Percentiles rank a stretch among this genome's conserved stretches.
phyloP scores from a whole-genome alignment of 768 basidiomycete species.

The Heimioporus sp. region DNA sequence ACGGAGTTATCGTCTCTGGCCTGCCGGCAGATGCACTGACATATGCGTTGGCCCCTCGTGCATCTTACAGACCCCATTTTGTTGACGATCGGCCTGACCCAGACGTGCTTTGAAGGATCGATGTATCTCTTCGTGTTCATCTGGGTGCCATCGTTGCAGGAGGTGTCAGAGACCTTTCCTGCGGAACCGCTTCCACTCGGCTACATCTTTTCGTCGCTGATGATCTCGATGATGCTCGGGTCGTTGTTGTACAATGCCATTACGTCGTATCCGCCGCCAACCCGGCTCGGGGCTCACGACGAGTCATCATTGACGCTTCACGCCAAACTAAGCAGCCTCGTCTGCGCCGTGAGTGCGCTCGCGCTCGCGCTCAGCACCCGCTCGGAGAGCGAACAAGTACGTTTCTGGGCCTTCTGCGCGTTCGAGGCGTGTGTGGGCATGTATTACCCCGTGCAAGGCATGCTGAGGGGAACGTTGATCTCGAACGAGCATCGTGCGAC shows the following conservation, averaged over 20 bases:
- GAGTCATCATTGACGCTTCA: conserved; percentile 54
- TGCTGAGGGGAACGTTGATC: conserved; percentile 63
- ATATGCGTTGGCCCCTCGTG: neutral
- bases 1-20: neutral
- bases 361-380: conserved; percentile 51
- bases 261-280: conserved; percentile 31
- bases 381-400: conserved; percentile 42
- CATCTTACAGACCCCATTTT: conserved; percentile 51
- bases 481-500: conserved; percentile 74
- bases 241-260: conserved; percentile 65
- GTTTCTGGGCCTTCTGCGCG: conserved; percentile 72
- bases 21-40: neutral
- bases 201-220: conserved; percentile 78
- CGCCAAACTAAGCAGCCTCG: conserved; percentile 61
- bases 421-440: conserved; percentile 78
- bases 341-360: conserved; percentile 58
- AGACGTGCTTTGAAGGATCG: conserved; percentile 81
- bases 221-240: conserved; percentile 82
- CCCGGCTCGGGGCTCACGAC: conserved; percentile 16
- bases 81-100: conserved; percentile 64
- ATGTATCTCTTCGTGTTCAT: conserved; percentile 86
- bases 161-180: conserved; percentile 41
- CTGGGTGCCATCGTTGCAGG: conserved; percentile 78
- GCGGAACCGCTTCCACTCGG: conserved; percentile 58
- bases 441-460: conserved; percentile 80